Evolutionary conservation across 331 rosid species (phyloP).

Genomic region (Spiraea crenata): DNA sequence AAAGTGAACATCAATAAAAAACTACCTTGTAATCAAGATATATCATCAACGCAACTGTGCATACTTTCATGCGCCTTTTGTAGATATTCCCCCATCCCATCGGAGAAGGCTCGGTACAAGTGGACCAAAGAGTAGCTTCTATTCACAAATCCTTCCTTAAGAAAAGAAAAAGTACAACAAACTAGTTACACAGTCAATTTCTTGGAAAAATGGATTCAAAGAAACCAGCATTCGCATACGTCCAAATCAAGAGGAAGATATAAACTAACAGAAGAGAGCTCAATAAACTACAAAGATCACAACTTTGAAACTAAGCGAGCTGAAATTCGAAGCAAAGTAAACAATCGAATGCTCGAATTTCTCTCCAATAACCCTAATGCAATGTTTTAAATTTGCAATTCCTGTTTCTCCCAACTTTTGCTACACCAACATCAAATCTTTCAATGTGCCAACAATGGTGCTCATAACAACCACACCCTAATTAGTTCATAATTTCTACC

Average conservation of each 20-base stretch:
- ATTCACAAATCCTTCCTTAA: constrained; percentile 16
- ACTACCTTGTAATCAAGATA: constrained; percentile 93
- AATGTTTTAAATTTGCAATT: neutral
- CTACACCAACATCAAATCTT: neutral
- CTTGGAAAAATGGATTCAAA: neutral
- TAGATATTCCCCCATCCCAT: constrained; percentile 83
- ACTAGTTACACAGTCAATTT: neutral
- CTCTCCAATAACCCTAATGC: neutral
- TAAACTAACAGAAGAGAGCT: neutral
- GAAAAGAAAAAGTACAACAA: neutral
- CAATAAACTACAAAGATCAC: neutral
- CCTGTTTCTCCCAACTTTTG: neutral
- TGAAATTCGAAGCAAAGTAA: neutral
- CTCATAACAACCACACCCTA: too few relatives aligned
- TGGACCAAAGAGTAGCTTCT: constrained; percentile 21
- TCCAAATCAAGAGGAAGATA: neutral
- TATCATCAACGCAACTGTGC: constrained; percentile 60
- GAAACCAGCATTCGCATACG: neutral
- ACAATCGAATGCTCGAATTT: neutral
- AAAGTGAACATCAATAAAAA: constrained; percentile 16
- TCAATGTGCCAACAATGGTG: too few relatives aligned
- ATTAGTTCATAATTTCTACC: too few relatives aligned
- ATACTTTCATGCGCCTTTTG: constrained; percentile 72
- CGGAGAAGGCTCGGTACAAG: constrained; percentile 19
- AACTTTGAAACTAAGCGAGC: neutral